Base-by-base conservation (phyloP, 2,329 filamentous ascomycete genomes). In the Curvularia hawaiiensis region DNA sequence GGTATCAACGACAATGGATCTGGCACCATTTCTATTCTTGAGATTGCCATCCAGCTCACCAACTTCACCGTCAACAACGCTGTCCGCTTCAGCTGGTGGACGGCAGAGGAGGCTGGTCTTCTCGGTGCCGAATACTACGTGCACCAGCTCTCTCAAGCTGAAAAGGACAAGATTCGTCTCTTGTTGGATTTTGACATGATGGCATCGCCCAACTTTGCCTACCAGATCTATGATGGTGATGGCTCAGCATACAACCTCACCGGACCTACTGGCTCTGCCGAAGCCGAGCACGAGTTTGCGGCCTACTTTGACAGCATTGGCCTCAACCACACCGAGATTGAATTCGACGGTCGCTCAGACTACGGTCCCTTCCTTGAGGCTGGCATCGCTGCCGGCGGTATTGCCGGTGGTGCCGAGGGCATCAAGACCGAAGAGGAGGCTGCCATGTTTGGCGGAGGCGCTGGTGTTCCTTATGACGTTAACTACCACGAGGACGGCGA, bases 1-100 rank as follows among this genome's bases (percentile, higher is more conserved):
- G 90, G 90, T 20, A 91, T 92, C 80, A 92, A 92, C 73, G 90
- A 92, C 65, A 88, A 92, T 67, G 90, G 90, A 46, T 88, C 87
- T 3, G 90, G 90, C 54, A 86, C 83, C 33, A 82, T 87, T 60
- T 82, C 81, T 24, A 79, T 87, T 50, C 79, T 89, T 9, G 84
- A 85, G 51, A 79, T 87, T 30, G 86, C 86, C 10, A 80, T 82
- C 26, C 81, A 82, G 80, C 59, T 93, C 80, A 63, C 85, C 82
- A 82, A 91, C 50, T 94, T 90, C 80, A 84, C 87, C 50, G 86
- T 90, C 35, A 90, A 85, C 62, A 90, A 93, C 44, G 71, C 71
- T 2, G 84, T 83, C 14, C 89, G 89, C 72, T 91, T 92, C 31
- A 79, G 76, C 16, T 89, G 84, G 79, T 89, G 86, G 85, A 83